These are phyloP conservation scores for Xylariales sp. DNA, from an alignment of 2,329 filamentous ascomycete genomes.

Conservation along the genomic window DNA sequence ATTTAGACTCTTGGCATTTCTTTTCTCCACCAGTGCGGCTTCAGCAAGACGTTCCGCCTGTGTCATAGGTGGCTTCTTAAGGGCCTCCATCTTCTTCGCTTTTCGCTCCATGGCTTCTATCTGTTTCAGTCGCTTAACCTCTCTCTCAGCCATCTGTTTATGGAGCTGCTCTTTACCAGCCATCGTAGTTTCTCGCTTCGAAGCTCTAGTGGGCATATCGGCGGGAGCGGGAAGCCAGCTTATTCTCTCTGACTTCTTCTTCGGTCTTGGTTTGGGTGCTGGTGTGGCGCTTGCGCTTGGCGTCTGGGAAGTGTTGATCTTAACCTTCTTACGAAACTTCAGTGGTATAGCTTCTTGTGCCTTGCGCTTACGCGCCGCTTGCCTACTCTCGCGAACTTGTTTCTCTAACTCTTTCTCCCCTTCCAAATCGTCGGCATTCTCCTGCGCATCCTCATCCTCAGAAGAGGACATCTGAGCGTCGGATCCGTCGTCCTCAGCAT, in stretches of 20 bases:
- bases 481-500: constrained; percentile 73
- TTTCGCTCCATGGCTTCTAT: constrained; percentile 74
- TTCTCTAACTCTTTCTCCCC: constrained; percentile 89
- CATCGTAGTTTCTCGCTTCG: constrained; percentile 67
- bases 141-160: constrained; percentile 78
- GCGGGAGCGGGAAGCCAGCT: constrained; percentile 68
- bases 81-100: constrained; percentile 76
- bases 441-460: constrained; percentile 82
- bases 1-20: constrained; percentile 90
- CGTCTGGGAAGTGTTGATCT: constrained; percentile 63
- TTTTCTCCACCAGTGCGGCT: constrained; percentile 83
- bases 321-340: constrained; percentile 79
- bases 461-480: constrained; percentile 88
- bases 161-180: constrained; percentile 72
- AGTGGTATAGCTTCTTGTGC: constrained; percentile 78
- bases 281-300: constrained; percentile 49
- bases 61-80: constrained; percentile 84
- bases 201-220: constrained; percentile 69
- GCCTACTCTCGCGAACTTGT: constrained; percentile 75
- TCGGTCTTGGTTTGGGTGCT: constrained; percentile 61
- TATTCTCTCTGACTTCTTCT: constrained; percentile 70
- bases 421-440: constrained; percentile 77
- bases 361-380: constrained; percentile 81
- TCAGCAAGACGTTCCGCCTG: constrained; percentile 87
- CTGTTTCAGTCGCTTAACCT: constrained; percentile 76